Evolutionary conservation across 2,329 filamentous ascomycete species (phyloP).

Genomic region (Sphaerulina populicola): DNA sequence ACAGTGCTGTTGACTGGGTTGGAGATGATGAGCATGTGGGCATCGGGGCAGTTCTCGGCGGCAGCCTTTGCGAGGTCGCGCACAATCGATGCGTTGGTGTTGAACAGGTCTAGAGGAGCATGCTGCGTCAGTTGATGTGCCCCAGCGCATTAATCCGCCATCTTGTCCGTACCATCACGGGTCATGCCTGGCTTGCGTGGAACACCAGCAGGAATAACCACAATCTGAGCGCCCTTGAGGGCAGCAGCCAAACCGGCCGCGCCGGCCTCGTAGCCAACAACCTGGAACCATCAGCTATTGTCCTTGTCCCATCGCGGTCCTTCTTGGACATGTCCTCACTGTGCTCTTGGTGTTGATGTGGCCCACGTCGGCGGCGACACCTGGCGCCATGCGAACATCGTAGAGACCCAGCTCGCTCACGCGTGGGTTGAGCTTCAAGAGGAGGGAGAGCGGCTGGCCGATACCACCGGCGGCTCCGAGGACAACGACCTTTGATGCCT

Average conservation of each 20-base stretch:
- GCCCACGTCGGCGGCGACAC: slow-evolving; percentile 94
- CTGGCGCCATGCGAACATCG: slow-evolving; percentile 90
- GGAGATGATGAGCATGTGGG: slow-evolving; percentile 94
- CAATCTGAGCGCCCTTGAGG: slow-evolving; percentile 82
- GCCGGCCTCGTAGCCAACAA: slow-evolving; percentile 74
- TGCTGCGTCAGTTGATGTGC: background rate
- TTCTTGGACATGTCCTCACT: slow-evolving; percentile 31
- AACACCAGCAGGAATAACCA: slow-evolving; percentile 96
- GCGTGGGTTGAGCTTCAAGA: slow-evolving; percentile 96
- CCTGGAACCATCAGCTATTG: slow-evolving; percentile 37
- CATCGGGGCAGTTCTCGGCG: slow-evolving; percentile 79
- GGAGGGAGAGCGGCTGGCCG: slow-evolving; percentile 92
- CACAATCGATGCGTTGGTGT: slow-evolving; percentile 99
- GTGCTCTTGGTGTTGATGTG: slow-evolving; percentile 99
- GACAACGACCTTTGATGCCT: slow-evolving; percentile 96
- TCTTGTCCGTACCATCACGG: slow-evolving; percentile 62
- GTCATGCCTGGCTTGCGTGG: slow-evolving; percentile 99
- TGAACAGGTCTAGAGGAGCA: slow-evolving; percentile 71
- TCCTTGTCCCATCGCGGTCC: background rate
- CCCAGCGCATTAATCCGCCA: background rate
- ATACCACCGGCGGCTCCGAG: slow-evolving; percentile 97
- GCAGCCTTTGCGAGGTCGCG: slow-evolving; percentile 94
- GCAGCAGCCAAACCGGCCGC: slow-evolving; percentile 63
- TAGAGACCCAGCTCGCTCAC: slow-evolving; percentile 93
- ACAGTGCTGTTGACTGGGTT: slow-evolving; percentile 99